These are phyloP conservation scores for Neurospora sp. DNA, from an alignment of 2,329 filamentous ascomycete species.

Conservation along the genomic window DNA sequence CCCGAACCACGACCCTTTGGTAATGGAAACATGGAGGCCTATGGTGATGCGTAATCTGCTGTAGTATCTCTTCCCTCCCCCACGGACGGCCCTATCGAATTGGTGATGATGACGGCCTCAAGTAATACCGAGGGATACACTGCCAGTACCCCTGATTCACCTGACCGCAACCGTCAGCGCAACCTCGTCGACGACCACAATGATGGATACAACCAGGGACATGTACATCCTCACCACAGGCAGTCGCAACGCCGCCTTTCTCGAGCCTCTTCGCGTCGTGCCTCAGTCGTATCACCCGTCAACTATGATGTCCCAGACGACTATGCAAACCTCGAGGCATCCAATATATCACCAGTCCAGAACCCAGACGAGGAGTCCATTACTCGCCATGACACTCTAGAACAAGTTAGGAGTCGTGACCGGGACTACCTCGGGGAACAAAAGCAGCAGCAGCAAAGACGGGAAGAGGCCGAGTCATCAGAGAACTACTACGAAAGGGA, in stretches of 20 bases:
- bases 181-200: neutral
- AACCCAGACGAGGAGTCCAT: constrained; percentile 28
- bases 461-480: neutral
- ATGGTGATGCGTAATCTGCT: neutral
- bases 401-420: constrained; percentile 25
- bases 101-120: neutral
- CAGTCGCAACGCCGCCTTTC: neutral
- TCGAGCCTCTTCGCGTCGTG: constrained; percentile 4
- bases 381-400: constrained; percentile 30
- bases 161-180: neutral
- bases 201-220: neutral
- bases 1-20: neutral
- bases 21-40: neutral
- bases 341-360: constrained; percentile 31
- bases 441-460: constrained; percentile 3
- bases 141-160: neutral
- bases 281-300: constrained; percentile 11
- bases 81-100: neutral
- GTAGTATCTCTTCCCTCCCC: neutral
- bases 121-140: neutral
- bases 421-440: constrained; percentile 15
- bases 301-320: constrained; percentile 27
- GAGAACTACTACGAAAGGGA: neutral
- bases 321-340: constrained; percentile 35
- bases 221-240: neutral